Percentiles rank a stretch among this genome's conserved stretches.
Evolutionary conservation across 352 stramenopile species (phyloP).

Genomic region (Plasmopara viticola): DNA sequence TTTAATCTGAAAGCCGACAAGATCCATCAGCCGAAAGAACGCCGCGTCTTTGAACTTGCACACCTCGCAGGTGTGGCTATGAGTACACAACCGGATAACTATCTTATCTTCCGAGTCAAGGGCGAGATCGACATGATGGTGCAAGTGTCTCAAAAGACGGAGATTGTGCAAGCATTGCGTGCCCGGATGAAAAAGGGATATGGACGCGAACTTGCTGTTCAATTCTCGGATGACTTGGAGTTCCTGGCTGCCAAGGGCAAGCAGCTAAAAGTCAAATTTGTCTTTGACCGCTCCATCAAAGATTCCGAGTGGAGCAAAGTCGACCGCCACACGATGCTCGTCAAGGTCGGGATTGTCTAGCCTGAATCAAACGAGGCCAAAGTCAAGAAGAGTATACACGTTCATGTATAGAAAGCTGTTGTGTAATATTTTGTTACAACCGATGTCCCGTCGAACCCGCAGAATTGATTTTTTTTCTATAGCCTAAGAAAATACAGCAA

Average conservation of each 20-base stretch:
- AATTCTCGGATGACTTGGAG: constrained; percentile 61
- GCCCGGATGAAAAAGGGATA: constrained; percentile 53
- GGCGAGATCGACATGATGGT: constrained; percentile 69
- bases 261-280: constrained; percentile 61
- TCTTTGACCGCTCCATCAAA: constrained; percentile 53
- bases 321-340: constrained; percentile 64
- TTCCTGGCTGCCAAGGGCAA: constrained; percentile 68
- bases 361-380: background rate
- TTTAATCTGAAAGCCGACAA: constrained; percentile 84
- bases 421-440: background rate
- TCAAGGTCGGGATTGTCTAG: constrained; percentile 73
- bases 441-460: background rate
- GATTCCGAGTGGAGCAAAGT: constrained; percentile 58
- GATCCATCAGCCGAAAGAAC: constrained; percentile 77
- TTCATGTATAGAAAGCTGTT: background rate
- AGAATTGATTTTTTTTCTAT: background rate
- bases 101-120: constrained; percentile 71
- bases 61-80: constrained; percentile 57
- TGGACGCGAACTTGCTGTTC: constrained; percentile 51
- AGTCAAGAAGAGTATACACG: background rate
- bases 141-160: constrained; percentile 69
- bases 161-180: constrained; percentile 69
- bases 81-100: constrained; percentile 78
- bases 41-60: constrained; percentile 57
- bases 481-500: background rate